Conservation (phyloP, 2,329 filamentous ascomycete species). For the Metarhizium rileyi region DNA sequence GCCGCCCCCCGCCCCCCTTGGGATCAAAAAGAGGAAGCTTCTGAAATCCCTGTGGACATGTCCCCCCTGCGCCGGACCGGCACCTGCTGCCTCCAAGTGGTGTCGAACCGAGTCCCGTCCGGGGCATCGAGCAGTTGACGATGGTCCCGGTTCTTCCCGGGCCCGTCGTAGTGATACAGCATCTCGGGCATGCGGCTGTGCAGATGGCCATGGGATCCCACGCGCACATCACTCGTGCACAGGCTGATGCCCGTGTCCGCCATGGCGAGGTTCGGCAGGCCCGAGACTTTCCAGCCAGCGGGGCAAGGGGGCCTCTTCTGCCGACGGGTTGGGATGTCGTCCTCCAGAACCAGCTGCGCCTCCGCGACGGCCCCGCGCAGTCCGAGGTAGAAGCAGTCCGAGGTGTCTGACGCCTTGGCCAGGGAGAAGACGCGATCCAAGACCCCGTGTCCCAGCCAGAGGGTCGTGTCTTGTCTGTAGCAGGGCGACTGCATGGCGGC, state of each 20-base stretch:
- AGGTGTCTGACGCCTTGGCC: conserved; percentile 35
- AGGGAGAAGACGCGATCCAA: conserved; percentile 34
- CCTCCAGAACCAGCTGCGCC: conserved; percentile 21
- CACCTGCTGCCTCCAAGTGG: conserved; percentile 9
- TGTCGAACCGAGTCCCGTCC: conserved; percentile 7
- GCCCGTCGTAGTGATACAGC: conserved; percentile 4
- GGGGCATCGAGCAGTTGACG: not conserved
- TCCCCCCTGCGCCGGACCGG: not conserved
- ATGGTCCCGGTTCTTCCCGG: not conserved
- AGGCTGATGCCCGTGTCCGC: conserved; percentile 23
- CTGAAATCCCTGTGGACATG: not conserved
- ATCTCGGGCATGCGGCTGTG: conserved; percentile 15
- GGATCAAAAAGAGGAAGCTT: not conserved
- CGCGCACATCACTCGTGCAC: conserved; percentile 6
- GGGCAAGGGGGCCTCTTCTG: not conserved
- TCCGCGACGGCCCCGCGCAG: conserved; percentile 38
- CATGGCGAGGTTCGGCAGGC: conserved; percentile 13
- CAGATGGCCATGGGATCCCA: conserved; percentile 7
- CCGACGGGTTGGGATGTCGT: conserved; percentile 19
- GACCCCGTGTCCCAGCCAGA: conserved; percentile 30
- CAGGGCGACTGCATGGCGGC: conserved; percentile 29
- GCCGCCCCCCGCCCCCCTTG: not conserved
- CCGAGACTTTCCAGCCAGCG: not conserved
- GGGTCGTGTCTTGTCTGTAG: conserved; percentile 39
- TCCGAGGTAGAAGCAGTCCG: conserved; percentile 39